Evolutionary conservation across 495 filamentous ascomycete species (phyloP).

Genomic region (Talaromyces trachyspermus): DNA sequence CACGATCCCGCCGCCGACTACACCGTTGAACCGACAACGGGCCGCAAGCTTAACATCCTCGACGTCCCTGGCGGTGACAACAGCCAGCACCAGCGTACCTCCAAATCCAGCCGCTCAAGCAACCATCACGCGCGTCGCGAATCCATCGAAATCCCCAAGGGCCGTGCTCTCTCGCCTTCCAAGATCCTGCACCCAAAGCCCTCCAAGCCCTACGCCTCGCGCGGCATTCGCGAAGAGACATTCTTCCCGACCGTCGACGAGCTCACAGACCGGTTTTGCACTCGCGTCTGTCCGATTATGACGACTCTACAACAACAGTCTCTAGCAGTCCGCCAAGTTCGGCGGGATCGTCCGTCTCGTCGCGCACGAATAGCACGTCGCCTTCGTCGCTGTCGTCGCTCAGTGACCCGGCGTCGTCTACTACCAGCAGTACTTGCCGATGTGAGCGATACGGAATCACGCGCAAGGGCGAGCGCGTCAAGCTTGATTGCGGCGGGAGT

Average conservation of each 20-base stretch:
- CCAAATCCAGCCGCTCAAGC: conserved; percentile 17
- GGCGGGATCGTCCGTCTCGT: conserved; percentile 64
- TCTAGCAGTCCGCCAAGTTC: conserved; percentile 63
- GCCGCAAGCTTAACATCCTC: conserved; percentile 82
- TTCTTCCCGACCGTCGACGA: conserved; percentile 65
- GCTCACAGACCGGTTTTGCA: conserved; percentile 65
- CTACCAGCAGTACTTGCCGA: conserved; percentile 71
- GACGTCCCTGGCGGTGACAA: conserved; percentile 49
- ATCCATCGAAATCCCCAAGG: conserved; percentile 66
- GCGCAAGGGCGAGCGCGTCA: conserved; percentile 81
- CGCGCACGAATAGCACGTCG: conserved; percentile 66
- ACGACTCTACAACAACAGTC: conserved; percentile 47
- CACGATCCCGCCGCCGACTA: conserved; percentile 88
- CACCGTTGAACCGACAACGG: conserved; percentile 93
- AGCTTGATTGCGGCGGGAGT: conserved; percentile 84
- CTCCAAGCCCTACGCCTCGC: conserved; percentile 74
- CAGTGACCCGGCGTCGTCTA: conserved; percentile 66
- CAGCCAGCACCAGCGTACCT: too few relatives aligned
- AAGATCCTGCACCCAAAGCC: conserved; percentile 91
- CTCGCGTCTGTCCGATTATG: conserved; percentile 64
- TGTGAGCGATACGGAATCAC: conserved; percentile 97
- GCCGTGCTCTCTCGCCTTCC: conserved; percentile 76
- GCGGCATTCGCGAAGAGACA: conserved; percentile 72
- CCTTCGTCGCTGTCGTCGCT: conserved; percentile 66
- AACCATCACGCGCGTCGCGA: conserved; percentile 22